phyloP scores from a whole-genome alignment of 176 grass and related monocot genomes.

The Saccharum officinarum region DNA sequence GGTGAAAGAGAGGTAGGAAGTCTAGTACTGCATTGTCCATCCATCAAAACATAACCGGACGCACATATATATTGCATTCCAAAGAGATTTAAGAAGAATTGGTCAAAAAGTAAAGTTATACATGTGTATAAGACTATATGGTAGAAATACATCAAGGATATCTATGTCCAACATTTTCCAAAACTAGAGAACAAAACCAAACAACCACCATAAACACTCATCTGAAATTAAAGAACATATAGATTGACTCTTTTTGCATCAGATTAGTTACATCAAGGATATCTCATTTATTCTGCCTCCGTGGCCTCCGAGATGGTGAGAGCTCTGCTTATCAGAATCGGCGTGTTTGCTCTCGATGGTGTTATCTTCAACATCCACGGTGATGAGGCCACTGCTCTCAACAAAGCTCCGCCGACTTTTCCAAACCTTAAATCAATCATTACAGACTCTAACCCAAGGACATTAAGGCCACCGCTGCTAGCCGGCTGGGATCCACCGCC shows the following conservation, averaged over 20 bases:
- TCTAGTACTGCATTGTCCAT: neutral
- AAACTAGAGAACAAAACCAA: neutral
- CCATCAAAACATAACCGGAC: neutral
- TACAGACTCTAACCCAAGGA: too few relatives aligned
- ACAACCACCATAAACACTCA: neutral
- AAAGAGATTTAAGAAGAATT: neutral
- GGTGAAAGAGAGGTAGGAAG: neutral
- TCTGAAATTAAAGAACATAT: neutral
- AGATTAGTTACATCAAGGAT: neutral
- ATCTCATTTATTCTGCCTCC: too few relatives aligned
- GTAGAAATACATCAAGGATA: neutral
- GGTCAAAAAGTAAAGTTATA: neutral
- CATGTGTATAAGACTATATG: neutral
- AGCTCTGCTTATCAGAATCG: too few relatives aligned
- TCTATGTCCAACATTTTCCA: neutral
- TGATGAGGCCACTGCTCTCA: too few relatives aligned
- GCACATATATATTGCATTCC: neutral
- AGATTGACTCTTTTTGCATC: neutral
- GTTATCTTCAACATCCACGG: too few relatives aligned
- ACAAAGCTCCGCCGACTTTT: too few relatives aligned
- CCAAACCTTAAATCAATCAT: too few relatives aligned
- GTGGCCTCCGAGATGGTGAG: too few relatives aligned
- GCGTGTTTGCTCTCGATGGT: too few relatives aligned
- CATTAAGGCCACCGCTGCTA: too few relatives aligned
- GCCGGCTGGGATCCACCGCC: too few relatives aligned